phyloP scores from a whole-genome alignment of 78 protist species.

The Polysphondylium violaceum region DNA sequence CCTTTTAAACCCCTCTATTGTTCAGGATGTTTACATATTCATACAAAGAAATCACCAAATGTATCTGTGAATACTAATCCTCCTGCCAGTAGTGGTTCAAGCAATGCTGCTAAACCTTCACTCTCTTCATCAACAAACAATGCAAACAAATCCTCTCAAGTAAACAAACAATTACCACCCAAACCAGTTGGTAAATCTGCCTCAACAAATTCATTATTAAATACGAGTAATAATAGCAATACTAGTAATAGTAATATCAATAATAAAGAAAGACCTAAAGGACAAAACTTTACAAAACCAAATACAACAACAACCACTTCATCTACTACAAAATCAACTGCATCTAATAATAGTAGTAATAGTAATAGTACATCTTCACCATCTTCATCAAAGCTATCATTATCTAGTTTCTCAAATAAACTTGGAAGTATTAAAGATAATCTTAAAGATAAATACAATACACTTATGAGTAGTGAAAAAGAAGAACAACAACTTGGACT shows the following conservation, averaged over 20 bases:
- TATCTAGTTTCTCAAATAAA: constrained; percentile 10
- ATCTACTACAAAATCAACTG: background rate
- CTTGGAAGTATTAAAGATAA: constrained; percentile 30
- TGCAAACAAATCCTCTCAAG: background rate
- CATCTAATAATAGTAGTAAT: background rate
- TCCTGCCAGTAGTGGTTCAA: background rate
- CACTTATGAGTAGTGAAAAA: constrained; percentile 3
- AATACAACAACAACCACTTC: background rate
- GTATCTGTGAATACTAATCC: constrained; percentile 1
- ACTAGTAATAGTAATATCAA: background rate
- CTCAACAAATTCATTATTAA: background rate
- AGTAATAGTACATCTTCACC: background rate
- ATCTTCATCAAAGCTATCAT: background rate
- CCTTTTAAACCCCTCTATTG: constrained; percentile 59
- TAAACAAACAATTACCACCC: constrained; percentile 18
- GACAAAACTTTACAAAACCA: constrained; percentile 6
- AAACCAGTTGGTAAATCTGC: background rate
- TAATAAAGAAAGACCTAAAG: background rate
- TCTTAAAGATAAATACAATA: constrained; percentile 9
- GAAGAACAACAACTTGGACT: background rate
- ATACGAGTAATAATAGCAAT: background rate
- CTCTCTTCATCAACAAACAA: background rate
- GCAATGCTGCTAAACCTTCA: background rate
- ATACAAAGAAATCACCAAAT: background rate
- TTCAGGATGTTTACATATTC: constrained; percentile 50